phyloP scores from a whole-genome alignment of 2,329 filamentous ascomycete genomes.

The Aspergillaceae sp. region DNA sequence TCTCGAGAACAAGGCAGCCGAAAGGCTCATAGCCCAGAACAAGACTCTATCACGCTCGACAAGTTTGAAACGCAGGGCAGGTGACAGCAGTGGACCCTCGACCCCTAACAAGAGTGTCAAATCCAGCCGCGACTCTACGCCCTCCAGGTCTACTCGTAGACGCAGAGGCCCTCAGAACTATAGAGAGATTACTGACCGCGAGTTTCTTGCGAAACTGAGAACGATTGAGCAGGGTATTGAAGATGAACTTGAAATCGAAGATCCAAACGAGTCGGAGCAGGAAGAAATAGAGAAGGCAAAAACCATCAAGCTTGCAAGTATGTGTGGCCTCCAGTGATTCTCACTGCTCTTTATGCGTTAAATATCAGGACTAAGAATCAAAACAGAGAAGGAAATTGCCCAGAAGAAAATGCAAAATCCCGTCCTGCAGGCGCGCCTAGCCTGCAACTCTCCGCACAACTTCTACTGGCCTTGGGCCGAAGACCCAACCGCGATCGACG shows the following conservation, averaged over 20 bases:
- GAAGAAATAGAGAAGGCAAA: conserved; percentile 59
- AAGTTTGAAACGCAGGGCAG: conserved; percentile 51
- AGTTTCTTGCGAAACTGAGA: conserved; percentile 66
- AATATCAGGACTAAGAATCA: conserved; percentile 20
- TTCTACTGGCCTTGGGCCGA: conserved; percentile 87
- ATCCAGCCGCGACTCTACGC: conserved; percentile 67
- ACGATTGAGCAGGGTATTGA: conserved; percentile 47
- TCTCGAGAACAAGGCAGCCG: conserved; percentile 43
- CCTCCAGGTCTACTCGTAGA: conserved; percentile 48
- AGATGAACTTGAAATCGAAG: conserved; percentile 43
- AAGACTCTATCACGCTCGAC: conserved; percentile 29
- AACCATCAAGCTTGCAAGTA: conserved; percentile 68
- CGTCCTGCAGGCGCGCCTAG: conserved; percentile 80
- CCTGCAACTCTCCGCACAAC: conserved; percentile 90
- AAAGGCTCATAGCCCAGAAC: conserved; percentile 37
- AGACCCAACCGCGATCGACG: conserved; percentile 56
- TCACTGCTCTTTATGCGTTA: background rate
- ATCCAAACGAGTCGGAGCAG: conserved; percentile 38
- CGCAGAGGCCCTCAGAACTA: conserved; percentile 51
- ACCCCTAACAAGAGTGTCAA: conserved; percentile 63
- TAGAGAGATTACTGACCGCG: conserved; percentile 66
- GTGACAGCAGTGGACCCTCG: conserved; percentile 30
- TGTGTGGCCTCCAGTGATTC: conserved; percentile 20
- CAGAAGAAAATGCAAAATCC: conserved; percentile 90
- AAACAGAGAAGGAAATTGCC: conserved; percentile 67